phyloP scores from a whole-genome alignment of 2,329 filamentous ascomycete genomes.

The Penicillium oxalicum region DNA sequence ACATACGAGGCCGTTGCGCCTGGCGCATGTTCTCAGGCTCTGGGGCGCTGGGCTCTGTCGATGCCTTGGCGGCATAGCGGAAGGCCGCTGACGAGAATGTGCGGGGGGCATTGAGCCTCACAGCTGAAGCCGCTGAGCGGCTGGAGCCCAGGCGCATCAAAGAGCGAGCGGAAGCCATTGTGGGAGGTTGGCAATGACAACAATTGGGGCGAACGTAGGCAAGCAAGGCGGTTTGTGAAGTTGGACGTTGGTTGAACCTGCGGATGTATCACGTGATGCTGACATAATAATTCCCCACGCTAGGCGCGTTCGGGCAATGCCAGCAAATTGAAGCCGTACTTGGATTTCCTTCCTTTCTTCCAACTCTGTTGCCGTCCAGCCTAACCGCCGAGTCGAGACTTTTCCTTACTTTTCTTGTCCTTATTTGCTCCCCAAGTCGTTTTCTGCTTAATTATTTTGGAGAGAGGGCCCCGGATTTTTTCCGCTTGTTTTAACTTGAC shows the following conservation, averaged over 20 bases:
- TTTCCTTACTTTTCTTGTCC: conserved; percentile 10
- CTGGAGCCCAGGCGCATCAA: conserved; percentile 40
- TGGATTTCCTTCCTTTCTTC: conserved; percentile 24
- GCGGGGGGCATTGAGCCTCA: conserved; percentile 30
- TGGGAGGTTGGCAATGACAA: conserved; percentile 28
- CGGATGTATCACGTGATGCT: conserved; percentile 20
- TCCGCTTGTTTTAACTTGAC: conserved; percentile 11
- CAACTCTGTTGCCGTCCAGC: conserved; percentile 15
- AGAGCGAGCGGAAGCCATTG: conserved; percentile 43
- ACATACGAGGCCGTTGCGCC: conserved; percentile 49
- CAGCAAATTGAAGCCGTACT: conserved; percentile 27
- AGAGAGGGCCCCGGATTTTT: conserved; percentile 14
- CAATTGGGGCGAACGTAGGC: conserved; percentile 17
- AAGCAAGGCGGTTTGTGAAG: conserved; percentile 21
- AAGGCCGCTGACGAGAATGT: conserved; percentile 38
- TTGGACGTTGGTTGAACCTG: conserved; percentile 24
- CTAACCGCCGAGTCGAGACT: conserved; percentile 17
- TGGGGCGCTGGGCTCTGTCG: conserved; percentile 52
- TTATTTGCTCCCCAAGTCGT: conserved; percentile 21
- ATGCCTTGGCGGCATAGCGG: conserved; percentile 41
- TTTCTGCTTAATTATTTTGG: conserved; percentile 15
- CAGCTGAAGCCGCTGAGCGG: conserved; percentile 33
- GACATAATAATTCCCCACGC: conserved; percentile 15
- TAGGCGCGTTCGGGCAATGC: conserved; percentile 21
- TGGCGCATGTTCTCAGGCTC: conserved; percentile 62